Evolutionary conservation across 805 yeast genomes (phyloP), one percentile per base, ranked within the genome.

Genomic region (Blastobotrys americana): DNA sequence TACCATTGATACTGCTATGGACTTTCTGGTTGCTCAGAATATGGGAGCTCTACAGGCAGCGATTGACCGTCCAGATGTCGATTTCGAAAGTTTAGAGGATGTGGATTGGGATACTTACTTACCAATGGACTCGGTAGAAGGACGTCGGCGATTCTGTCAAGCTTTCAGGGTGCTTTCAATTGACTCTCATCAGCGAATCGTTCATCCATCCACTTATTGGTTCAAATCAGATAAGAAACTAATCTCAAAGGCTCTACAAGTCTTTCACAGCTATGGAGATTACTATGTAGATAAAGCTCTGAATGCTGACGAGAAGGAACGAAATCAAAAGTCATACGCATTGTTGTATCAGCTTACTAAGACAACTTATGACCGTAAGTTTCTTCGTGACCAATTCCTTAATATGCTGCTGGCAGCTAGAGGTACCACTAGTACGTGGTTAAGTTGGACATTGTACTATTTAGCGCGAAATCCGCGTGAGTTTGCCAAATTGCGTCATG

Each of bases 331-430:
- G 22, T 63, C 68, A 9, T 71, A 71, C 49, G 59, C 67, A 6
- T 71, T 72, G 55, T 65, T 71, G 51, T 60, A 67, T 45, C 76
- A 71, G 54, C 65, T 73, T 49, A 72, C 65, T 34, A 66, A 67
- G 51, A 68, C 66, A 42, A 69, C 73, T 16, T 60, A 72, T 42
- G 69, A 73, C 52, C 73, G 72, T 2, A 55, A 47, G 27, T 64
- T 67, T 18, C 61, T 73, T 45, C 62, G 75, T 37, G 74, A 72
- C 52, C 76, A 73, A 57, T 55, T 66, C 45, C 61, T 73, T 54
- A 72, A 69, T 51, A 68, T 73, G 44, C 61, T 73, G 46, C 51
- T 71, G 34, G 77, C 77, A 13, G 76, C 75, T 17, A 64, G 77
- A 51, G 76, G 72, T 51, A 73, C 77, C 21, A 73, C 77, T 8